Conservation (phyloP, 495 filamentous ascomycete genomes). For the Aspergillus campestris region DNA sequence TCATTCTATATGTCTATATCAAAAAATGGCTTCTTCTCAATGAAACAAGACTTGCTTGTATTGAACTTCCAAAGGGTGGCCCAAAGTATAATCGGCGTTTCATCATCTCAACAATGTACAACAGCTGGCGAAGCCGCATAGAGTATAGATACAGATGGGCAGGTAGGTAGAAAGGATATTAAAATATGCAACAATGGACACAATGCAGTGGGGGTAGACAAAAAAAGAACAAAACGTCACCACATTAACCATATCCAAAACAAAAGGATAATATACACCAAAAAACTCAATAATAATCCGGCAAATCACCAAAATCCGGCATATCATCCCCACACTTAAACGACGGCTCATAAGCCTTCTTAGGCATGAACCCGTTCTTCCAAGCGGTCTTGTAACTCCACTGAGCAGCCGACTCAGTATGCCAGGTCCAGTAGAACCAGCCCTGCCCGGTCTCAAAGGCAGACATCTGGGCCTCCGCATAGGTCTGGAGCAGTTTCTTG, state of each 20-base stretch:
- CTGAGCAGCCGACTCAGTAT: slow-evolving; percentile 69
- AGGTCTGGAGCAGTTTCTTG: slow-evolving; percentile 77
- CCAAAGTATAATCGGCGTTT: too few relatives aligned
- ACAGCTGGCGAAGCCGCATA: too few relatives aligned
- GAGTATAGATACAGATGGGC: too few relatives aligned
- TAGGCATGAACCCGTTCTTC: slow-evolving; percentile 73
- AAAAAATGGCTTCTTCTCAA: too few relatives aligned
- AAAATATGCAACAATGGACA: too few relatives aligned
- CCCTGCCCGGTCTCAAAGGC: slow-evolving; percentile 87
- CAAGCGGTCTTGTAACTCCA: slow-evolving; percentile 91
- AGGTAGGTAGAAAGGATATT: too few relatives aligned
- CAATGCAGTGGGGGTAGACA: background rate
- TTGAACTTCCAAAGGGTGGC: too few relatives aligned
- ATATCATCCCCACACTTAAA: slow-evolving; percentile 67
- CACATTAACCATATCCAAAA: background rate
- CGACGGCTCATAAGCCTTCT: slow-evolving; percentile 61
- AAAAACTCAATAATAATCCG: slow-evolving; percentile 58
- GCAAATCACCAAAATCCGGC: slow-evolving; percentile 58
- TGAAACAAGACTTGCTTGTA: too few relatives aligned
- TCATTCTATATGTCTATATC: too few relatives aligned
- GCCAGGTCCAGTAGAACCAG: slow-evolving; percentile 98
- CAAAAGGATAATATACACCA: background rate
- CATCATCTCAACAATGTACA: too few relatives aligned
- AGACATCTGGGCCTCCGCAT: slow-evolving; percentile 92
- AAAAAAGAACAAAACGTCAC: slow-evolving; percentile 2